Conservation (phyloP, 495 filamentous ascomycete genomes). For the Articulospora tetracladia region DNA sequence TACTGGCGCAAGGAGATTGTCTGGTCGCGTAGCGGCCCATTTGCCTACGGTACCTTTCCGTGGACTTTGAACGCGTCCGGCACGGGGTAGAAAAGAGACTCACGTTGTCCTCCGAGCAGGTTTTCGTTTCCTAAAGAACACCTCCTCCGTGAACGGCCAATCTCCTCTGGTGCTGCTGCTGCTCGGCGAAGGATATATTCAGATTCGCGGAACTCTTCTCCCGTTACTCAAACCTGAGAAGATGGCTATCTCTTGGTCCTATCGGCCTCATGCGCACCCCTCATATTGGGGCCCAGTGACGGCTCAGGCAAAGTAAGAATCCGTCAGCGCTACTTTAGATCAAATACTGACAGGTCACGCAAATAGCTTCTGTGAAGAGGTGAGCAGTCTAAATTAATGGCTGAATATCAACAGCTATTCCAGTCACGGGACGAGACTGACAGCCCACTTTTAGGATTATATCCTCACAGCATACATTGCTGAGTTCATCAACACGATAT, state of each 20-base stretch:
- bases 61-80: neutral
- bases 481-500: conserved; percentile 55
- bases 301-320: conserved; percentile 20
- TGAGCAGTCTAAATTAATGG: neutral
- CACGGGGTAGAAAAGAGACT: neutral
- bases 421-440: conserved; percentile 1
- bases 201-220: too few relatives aligned
- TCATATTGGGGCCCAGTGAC: conserved; percentile 21
- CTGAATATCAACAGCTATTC: neutral
- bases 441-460: conserved; percentile 41
- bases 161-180: too few relatives aligned
- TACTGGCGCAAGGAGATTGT: neutral
- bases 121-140: neutral
- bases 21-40: neutral
- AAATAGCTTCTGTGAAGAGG: conserved; percentile 30
- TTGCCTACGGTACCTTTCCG: neutral
- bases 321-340: neutral
- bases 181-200: too few relatives aligned
- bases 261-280: conserved; percentile 13
- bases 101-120: neutral
- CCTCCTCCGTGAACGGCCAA: too few relatives aligned
- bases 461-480: conserved; percentile 48
- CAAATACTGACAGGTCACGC: neutral
- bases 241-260: conserved; percentile 16
- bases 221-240: too few relatives aligned